Base-by-base conservation (phyloP, 148 eudicot genomes). In the Dianthus caryophyllus region DNA sequence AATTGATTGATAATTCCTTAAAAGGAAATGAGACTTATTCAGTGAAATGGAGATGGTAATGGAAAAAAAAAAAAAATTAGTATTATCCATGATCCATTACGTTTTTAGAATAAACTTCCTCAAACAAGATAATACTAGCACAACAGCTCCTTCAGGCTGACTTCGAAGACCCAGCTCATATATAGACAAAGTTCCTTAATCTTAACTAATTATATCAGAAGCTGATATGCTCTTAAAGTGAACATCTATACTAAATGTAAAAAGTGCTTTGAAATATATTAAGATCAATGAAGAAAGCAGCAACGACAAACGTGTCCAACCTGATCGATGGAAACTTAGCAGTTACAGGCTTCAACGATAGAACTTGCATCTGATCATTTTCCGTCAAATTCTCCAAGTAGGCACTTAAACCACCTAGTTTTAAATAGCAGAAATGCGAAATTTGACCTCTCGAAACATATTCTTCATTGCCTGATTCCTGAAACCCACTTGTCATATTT, bases 341-440 rank as follows among this genome's bases (percentile, higher is more conserved):
- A 36, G 80, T 79, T 33, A 61, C 65, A 33, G 97, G 88, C 71
- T 79, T 76, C 71, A 90, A 67, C 64, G 43, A 21, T 48, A 84
- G 61, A 69, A 86, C 71, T 61, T 80, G 80, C 63, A 54, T 60
- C 44, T 48, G 76, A 78, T 68, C 60, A 66, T 47, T 78, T 66
- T 72, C 80, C 71, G 76, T 54, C 30, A 77, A 64, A 58, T 77
- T 83, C 78, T 71, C 82, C 59, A 85, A 69, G 79, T 76, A 82
- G 62, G 78, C 93, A 24, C 76, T 81, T 65, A 90, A 63, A 70
- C 99, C 99, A 75, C 76, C 65, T 49, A 84, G 17, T 62, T 65
- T 78, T 18, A 90, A 26, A 59, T 75, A 74, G 47, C 46, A 77
- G 49, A 68, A 65, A 25, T 83, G 82, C 53, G 71, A 76, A 69